Conservation (phyloP, 164 flowering plant genomes). For the Taxillus chinensis region DNA sequence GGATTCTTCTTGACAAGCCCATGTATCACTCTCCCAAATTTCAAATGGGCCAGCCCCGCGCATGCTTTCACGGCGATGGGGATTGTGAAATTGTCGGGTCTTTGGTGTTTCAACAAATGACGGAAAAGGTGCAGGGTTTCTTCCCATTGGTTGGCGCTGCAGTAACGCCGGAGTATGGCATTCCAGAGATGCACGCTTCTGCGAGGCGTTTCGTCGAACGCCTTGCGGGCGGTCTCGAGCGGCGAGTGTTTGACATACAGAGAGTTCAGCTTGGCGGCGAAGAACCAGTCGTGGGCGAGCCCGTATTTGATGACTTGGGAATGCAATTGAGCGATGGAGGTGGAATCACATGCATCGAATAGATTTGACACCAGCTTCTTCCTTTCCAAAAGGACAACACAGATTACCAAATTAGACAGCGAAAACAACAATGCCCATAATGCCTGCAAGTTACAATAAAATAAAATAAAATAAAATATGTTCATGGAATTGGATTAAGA, state of each 20-base stretch:
- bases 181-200: constrained; percentile 38
- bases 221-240: constrained; percentile 22
- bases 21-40: constrained; percentile 35
- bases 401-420: constrained; percentile 14
- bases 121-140: constrained; percentile 28
- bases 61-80: constrained; percentile 49
- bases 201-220: constrained; percentile 51
- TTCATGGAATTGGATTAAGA: too few relatives aligned
- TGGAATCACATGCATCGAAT: constrained; percentile 23
- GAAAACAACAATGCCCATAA: too few relatives aligned
- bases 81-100: constrained; percentile 31
- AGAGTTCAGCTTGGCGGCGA: constrained; percentile 28
- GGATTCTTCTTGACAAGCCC: constrained; percentile 30
- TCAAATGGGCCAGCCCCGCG: constrained; percentile 17
- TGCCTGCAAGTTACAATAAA: too few relatives aligned
- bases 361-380: constrained; percentile 17
- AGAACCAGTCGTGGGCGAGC: constrained; percentile 19
- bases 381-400: constrained; percentile 16
- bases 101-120: constrained; percentile 5
- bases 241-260: constrained; percentile 16
- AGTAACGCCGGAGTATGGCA: constrained; percentile 26
- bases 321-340: constrained; percentile 29
- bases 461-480: too few relatives aligned
- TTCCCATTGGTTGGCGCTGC: constrained; percentile 26
- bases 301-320: constrained; percentile 30